Evolutionary conservation across 176 grass and related monocot species (phyloP).

Genomic region (Musa schizocarpa): DNA sequence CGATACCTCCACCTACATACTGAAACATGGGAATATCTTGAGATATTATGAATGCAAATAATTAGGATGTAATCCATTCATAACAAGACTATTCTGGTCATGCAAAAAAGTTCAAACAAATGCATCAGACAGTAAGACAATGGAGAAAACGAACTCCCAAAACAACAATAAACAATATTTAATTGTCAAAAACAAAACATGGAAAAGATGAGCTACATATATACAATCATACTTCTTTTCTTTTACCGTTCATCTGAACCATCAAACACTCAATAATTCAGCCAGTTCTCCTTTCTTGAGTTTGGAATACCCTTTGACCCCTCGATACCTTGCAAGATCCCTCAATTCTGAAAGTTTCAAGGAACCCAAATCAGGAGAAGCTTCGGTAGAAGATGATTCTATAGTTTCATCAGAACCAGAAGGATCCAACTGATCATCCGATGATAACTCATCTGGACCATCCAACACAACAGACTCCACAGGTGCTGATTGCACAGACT

Average conservation of each 20-base stretch:
- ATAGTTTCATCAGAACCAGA: slow-evolving; percentile 1
- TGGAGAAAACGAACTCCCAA: too few species aligned
- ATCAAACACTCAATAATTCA: slow-evolving; percentile 36
- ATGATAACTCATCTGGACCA: slow-evolving; percentile 20
- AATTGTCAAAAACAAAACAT: too few species aligned
- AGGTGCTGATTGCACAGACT: slow-evolving; percentile 19
- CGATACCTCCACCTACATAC: too few species aligned
- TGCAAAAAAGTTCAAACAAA: too few species aligned
- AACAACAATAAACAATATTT: too few species aligned
- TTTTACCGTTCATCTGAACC: not conserved
- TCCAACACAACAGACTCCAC: slow-evolving; percentile 26
- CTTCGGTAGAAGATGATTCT: slow-evolving; percentile 8
- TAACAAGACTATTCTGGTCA: too few species aligned
- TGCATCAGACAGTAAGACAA: too few species aligned
- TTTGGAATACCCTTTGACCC: slow-evolving; percentile 64
- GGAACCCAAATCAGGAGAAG: slow-evolving; percentile 32
- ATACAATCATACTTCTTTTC: too few species aligned
- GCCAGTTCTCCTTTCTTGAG: slow-evolving; percentile 61
- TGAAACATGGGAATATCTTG: too few species aligned
- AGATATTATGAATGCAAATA: too few species aligned
- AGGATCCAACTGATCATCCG: slow-evolving; percentile 30
- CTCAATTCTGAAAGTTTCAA: slow-evolving; percentile 54
- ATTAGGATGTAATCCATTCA: too few species aligned
- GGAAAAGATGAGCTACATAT: too few species aligned
- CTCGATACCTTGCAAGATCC: slow-evolving; percentile 57